phyloP scores from a whole-genome alignment of 2,329 filamentous ascomycete species.

The Venturia aucupariae region DNA sequence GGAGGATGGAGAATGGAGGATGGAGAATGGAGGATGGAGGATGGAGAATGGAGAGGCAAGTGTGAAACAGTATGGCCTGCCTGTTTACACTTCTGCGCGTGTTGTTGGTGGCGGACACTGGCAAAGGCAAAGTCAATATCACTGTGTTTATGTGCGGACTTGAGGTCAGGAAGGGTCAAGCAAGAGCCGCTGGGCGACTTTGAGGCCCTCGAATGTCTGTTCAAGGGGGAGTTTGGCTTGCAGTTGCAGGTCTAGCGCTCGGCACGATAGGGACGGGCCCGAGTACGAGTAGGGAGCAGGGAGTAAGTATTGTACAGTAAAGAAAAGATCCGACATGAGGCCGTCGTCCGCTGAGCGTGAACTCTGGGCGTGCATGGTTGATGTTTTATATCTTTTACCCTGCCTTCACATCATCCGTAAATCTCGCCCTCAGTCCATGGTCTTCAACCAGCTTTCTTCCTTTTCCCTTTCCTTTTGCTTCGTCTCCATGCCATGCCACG shows the following conservation, averaged over 20 bases:
- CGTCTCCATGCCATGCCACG: not conserved
- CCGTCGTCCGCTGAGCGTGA: not conserved
- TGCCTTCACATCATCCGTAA: not conserved
- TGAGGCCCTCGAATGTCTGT: not conserved
- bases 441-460: not conserved
- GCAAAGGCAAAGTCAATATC: not conserved
- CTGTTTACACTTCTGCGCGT: not conserved
- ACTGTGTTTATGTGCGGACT: not conserved
- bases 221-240: not conserved
- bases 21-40: no score
- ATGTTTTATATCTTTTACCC: not conserved
- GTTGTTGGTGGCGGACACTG: not conserved
- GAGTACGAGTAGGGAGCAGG: not conserved
- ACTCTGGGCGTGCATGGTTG: no score
- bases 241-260: not conserved
- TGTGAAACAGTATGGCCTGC: not conserved
- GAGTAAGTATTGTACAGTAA: no score
- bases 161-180: not conserved
- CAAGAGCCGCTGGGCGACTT: not conserved
- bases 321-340: not conserved
- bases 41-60: not conserved
- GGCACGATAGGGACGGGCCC: not conserved
- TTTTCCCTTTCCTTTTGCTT: not conserved
- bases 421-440: not conserved
- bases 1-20: no score